Conservation (phyloP, 2,329 filamentous ascomycete species). For the Ophiostoma angusticollis region DNA sequence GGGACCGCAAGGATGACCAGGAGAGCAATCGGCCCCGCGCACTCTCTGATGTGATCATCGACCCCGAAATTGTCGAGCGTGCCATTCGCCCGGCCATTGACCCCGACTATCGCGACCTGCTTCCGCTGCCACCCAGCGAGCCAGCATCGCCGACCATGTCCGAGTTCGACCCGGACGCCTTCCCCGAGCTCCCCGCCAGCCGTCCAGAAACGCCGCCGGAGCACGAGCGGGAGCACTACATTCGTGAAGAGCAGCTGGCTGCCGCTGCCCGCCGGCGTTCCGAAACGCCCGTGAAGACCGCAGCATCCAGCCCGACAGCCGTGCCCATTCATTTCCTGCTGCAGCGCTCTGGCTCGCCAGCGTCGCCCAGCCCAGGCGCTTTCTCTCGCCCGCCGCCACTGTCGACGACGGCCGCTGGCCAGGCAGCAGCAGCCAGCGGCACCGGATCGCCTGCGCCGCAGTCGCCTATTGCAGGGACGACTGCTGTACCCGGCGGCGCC, state of each 20-base stretch:
- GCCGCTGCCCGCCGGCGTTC: conserved; percentile 33
- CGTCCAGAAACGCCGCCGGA: conserved; percentile 44
- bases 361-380: conserved; percentile 21
- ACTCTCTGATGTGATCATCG: conserved; percentile 26
- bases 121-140: conserved; percentile 49
- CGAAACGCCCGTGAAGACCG: conserved; percentile 36
- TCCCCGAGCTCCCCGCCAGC: conserved; percentile 47
- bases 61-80: conserved; percentile 45
- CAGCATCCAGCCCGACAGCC: conserved; percentile 37
- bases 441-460: conserved; percentile 23
- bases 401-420: no score
- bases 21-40: conserved; percentile 2
- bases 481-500: background rate
- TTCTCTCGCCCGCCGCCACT: background rate
- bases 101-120: conserved; percentile 50
- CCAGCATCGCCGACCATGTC: conserved; percentile 33
- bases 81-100: conserved; percentile 53
- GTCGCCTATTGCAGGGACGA: conserved; percentile 8
- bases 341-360: conserved; percentile 31
- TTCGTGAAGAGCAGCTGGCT: conserved; percentile 21
- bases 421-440: no score
- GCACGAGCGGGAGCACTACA: conserved; percentile 24
- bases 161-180: conserved; percentile 18
- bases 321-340: conserved; percentile 45
- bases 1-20: background rate